Evolutionary conservation across 371 early-diverging fungal species (phyloP), one percentile per base, ranked within the genome.

Genomic region (Rhizopus stolonifer): DNA sequence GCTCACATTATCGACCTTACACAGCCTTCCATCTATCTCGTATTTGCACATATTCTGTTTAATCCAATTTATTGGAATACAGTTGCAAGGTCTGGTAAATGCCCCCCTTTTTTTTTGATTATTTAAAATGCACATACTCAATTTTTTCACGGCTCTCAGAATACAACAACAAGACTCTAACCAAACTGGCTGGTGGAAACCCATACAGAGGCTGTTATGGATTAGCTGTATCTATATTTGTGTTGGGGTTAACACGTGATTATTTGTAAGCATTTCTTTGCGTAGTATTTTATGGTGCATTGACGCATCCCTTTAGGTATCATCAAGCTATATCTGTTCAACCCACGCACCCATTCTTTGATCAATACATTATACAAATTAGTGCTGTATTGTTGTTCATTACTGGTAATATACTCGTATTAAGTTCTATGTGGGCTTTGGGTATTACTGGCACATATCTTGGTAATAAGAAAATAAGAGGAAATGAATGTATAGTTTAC

Each of bases 51-150:
- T 52, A 89, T 94, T 32, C 54, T 87, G 19, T 94, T 95, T 75
- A 94, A 93, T 60, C 95, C 95, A 23, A 60, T 87, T 32, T 90
- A 87, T 61, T 95, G 95, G 95, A 95, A 94, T 67, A 84, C 88
- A 18, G 92, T 83, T 21, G 95, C 95, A 5, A 82, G 90, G 34
- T 74, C 70, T 65, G 89, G 88, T 88, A 72, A 59, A 3, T 15
- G 18, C 7, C 3, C 0, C 10, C 10, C 10, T 29, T 29, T 29
- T 4, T 7, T 10, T 29, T 29, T 29, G 7, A 29, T 29, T 29
- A 10, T 29, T 29, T 15, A 26, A 47, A 10, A 26, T 1, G 15
- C 23, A 17, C 15, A 32, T 25, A 29, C 22, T 11, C 10, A 46
- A 29, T 8, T 24, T 46, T 21, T 21, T 15, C n/a, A n/a, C n/a